phyloP scores from a whole-genome alignment of 1,139 yeast species.

The Scheffersomyces lignicola region DNA sequence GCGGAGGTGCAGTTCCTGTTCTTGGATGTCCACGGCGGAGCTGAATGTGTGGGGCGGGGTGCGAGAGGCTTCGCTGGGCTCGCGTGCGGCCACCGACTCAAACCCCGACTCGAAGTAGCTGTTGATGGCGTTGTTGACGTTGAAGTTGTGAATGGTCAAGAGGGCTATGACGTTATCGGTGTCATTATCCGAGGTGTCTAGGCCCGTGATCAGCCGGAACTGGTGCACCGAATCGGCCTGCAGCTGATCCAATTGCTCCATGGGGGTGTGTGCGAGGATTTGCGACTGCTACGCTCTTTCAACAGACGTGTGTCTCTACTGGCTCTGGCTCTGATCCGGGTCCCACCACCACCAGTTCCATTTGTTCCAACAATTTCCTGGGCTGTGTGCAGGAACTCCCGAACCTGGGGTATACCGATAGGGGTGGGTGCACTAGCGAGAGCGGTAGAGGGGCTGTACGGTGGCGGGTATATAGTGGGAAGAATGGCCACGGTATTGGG shows the following conservation, averaged over 20 bases:
- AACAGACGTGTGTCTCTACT: too few species aligned
- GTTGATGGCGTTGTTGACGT: constrained; percentile 51
- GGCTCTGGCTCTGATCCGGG: too few species aligned
- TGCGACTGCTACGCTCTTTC: too few species aligned
- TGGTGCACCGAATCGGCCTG: constrained; percentile 23
- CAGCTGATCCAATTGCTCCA: constrained; percentile 5
- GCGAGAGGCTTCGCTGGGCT: background rate
- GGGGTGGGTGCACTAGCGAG: too few species aligned
- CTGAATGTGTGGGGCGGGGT: constrained; percentile 7
- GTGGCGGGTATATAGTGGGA: too few species aligned
- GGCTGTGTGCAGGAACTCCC: too few species aligned
- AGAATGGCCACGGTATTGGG: too few species aligned
- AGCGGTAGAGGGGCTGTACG: too few species aligned
- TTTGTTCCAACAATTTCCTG: too few species aligned
- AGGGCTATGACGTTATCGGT: constrained; percentile 36
- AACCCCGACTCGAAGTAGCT: constrained; percentile 54
- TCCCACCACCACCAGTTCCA: too few species aligned
- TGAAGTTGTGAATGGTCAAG: constrained; percentile 44
- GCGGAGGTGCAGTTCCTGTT: constrained; percentile 11
- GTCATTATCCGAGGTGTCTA: constrained; percentile 26
- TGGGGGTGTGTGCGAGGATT: too few species aligned
- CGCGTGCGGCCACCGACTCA: constrained; percentile 19
- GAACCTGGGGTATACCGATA: too few species aligned
- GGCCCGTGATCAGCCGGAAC: constrained; percentile 49
- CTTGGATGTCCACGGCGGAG: constrained; percentile 18